phyloP scores from a whole-genome alignment of 192 early-diverging fungal genomes.

The Coemansia sp. region DNA sequence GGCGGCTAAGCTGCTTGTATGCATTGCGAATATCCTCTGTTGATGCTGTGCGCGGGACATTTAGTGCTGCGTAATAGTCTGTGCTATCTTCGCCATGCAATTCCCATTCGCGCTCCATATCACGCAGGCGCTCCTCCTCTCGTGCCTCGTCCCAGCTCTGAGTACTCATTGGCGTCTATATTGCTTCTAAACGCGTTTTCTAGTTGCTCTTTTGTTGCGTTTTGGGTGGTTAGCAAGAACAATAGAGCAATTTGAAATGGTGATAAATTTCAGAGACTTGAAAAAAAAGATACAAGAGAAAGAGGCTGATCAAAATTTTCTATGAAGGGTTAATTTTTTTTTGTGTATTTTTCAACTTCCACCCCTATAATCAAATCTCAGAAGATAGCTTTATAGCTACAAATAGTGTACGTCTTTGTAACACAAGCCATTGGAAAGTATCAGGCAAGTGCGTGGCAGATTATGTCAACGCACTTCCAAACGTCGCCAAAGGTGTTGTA shows the following conservation, averaged over 20 bases:
- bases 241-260: not conserved
- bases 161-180: slow-evolving; percentile 9
- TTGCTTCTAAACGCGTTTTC: not conserved
- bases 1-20: slow-evolving; percentile 69
- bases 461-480: slow-evolving; percentile 60
- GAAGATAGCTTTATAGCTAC: too few relatives aligned
- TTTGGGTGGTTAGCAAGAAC: not conserved
- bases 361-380: too few relatives aligned
- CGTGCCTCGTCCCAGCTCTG: slow-evolving; percentile 28
- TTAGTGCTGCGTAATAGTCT: slow-evolving; percentile 69
- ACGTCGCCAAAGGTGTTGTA: slow-evolving; percentile 90
- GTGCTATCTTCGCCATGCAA: slow-evolving; percentile 2
- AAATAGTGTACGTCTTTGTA: too few relatives aligned
- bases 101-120: slow-evolving; percentile 30
- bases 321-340: too few relatives aligned
- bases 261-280: too few relatives aligned
- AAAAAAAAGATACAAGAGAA: too few relatives aligned
- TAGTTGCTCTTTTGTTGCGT: too few relatives aligned
- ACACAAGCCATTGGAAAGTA: not conserved
- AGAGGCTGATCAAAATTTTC: too few relatives aligned
- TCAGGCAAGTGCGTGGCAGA: slow-evolving; percentile 24
- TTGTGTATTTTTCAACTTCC: too few relatives aligned
- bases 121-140: slow-evolving; percentile 35
- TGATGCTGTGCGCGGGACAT: slow-evolving; percentile 63
- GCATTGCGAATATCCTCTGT: slow-evolving; percentile 66